phyloP scores from a whole-genome alignment of 495 filamentous ascomycete species.

The Cercophora scortea region DNA sequence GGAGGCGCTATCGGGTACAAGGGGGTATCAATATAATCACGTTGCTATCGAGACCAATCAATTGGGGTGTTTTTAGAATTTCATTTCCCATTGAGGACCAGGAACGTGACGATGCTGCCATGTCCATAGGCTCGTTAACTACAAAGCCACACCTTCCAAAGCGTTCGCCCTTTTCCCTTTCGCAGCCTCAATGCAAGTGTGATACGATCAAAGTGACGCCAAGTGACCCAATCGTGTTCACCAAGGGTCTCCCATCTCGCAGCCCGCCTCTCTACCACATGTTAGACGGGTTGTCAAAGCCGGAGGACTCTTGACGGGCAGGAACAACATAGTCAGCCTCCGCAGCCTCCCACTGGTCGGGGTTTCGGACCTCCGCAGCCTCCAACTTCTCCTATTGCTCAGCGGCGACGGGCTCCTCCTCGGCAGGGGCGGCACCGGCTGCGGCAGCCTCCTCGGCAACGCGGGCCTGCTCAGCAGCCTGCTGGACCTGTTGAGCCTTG shows the following conservation, averaged over 20 bases:
- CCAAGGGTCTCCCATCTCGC: constrained; percentile 6
- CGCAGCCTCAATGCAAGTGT: constrained; percentile 27
- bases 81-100: constrained; percentile 16
- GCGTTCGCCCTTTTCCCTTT: constrained; percentile 23
- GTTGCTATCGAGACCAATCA: too few relatives aligned
- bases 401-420: constrained; percentile 39
- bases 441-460: constrained; percentile 57
- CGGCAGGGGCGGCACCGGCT: constrained; percentile 39
- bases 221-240: constrained; percentile 12
- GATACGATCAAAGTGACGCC: constrained; percentile 28
- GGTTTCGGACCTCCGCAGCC: constrained; percentile 1
- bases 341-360: neutral
- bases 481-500: constrained; percentile 82
- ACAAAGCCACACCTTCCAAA: constrained; percentile 16
- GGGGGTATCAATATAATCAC: too few relatives aligned
- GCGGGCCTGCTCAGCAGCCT: constrained; percentile 53
- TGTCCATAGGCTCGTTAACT: constrained; percentile 14
- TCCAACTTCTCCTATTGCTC: constrained; percentile 38
- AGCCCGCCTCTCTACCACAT: constrained; percentile 9
- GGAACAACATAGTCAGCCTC: neutral
- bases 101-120: constrained; percentile 18
- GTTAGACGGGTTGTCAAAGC: too few relatives aligned
- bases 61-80: constrained; percentile 6
- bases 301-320: neutral
- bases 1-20: too few relatives aligned